These are phyloP conservation scores for Leptodermis oblonga DNA, from an alignment of 257 asterid species.

Conservation along the genomic window DNA sequence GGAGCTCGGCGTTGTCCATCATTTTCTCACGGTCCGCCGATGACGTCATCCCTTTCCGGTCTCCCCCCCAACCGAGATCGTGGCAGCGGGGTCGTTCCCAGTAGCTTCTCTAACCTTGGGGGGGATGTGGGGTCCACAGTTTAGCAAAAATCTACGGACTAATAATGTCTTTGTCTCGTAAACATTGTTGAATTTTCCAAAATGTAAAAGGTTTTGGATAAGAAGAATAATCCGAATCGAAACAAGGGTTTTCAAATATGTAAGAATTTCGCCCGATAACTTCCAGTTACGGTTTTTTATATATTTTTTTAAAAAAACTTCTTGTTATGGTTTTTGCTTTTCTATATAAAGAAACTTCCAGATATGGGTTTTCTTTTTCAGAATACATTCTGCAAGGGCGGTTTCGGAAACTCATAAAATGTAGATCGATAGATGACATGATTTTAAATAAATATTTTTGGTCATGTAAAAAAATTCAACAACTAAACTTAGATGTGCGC, in stretches of 20 bases:
- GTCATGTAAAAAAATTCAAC: too few species aligned
- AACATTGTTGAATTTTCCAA: background rate
- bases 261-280: slow-evolving; percentile 7
- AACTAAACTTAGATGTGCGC: too few species aligned
- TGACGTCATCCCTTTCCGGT: slow-evolving; percentile 59
- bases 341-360: too few species aligned
- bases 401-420: background rate
- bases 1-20: slow-evolving; percentile 74
- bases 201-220: background rate
- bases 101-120: slow-evolving; percentile 5
- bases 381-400: background rate
- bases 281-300: too few species aligned
- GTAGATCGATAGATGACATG: too few species aligned
- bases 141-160: background rate
- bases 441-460: too few species aligned
- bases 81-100: slow-evolving; percentile 10
- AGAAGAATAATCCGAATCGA: background rate
- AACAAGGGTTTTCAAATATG: slow-evolving; percentile 3
- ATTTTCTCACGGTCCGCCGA: slow-evolving; percentile 70
- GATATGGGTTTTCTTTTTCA: too few species aligned
- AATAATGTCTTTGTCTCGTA: background rate
- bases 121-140: background rate
- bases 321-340: too few species aligned
- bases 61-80: slow-evolving; percentile 26
- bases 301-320: too few species aligned